Evolutionary conservation across 176 grass and related monocot genomes (phyloP), one percentile per base, ranked within the genome.

Genomic region (Melocanna baccifera): DNA sequence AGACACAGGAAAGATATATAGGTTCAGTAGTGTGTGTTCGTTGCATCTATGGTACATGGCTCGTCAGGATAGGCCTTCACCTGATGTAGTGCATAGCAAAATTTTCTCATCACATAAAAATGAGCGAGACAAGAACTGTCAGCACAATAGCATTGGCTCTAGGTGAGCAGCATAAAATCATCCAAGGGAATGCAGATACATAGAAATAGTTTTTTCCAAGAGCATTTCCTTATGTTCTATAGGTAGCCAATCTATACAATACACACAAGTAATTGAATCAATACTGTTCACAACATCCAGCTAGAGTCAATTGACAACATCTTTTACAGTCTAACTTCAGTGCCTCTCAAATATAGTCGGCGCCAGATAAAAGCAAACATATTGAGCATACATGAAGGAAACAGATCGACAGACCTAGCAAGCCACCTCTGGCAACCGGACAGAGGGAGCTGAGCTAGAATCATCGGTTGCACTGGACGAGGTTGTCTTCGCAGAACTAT

Each of bases 391-490:
- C n/a, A 71, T 15, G 71, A 53, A 40, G 13, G 42, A 81, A 15
- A 15, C 18, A 3, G 15, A n/a, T n/a, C n/a, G n/a, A 23, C 30
- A 69, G 13, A 69, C 69, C 34, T 86, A 86, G 73, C 86, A 90
- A 40, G 59, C 84, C 30, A 42, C 37, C 39, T 83, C 48, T 50
- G 88, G 67, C 64, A 83, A 23, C 28, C 45, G 84, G 42, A 87
- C 7, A 79, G 84, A 51, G 23, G 84, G 79, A 71, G 73, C 30
- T 62, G 67, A 79, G 43, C 84, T 87, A 18, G 84, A 90, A 50
- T 23, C 42, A 62, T 79, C 79, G 58, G 84, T 90, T 79, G 74
- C 59, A 36, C 58, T 74, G 67, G 73, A 86, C 0, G 79, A 90
- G 67, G 28, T 83, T 51, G 88, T 83, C 50, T 77, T 90, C 2